These are phyloP conservation scores for Yarrowia sp. DNA, from an alignment of 805 yeast genomes.

Conservation along the genomic window DNA sequence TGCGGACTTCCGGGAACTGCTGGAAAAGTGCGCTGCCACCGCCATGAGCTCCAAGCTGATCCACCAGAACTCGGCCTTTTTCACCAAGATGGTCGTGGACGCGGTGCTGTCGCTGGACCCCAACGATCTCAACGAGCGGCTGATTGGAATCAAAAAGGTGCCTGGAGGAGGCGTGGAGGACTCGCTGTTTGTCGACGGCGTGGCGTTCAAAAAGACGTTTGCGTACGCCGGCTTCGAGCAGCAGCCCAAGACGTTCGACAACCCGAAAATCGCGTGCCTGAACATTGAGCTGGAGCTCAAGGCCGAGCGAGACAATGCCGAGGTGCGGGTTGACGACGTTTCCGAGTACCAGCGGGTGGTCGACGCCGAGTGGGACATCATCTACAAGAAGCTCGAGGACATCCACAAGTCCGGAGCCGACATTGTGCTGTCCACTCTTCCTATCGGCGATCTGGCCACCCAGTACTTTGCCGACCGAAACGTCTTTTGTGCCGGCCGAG, in stretches of 20 bases:
- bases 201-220: constrained; percentile 96
- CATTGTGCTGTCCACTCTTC: constrained; percentile 90
- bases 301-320: constrained; percentile 99
- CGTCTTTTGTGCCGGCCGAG: constrained; percentile 97
- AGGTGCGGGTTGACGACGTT: constrained; percentile 93
- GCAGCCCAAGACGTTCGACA: constrained; percentile 83
- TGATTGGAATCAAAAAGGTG: constrained; percentile 93
- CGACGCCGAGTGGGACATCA: constrained; percentile 99
- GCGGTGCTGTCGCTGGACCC: constrained; percentile 89
- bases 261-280: constrained; percentile 83
- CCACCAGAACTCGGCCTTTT: constrained; percentile 83
- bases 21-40: constrained; percentile 92
- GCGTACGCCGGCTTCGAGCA: constrained; percentile 99
- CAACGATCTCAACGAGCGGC: constrained; percentile 81
- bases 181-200: constrained; percentile 86
- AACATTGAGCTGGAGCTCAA: constrained; percentile 95
- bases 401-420: constrained; percentile 87
- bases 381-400: constrained; percentile 81
- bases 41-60: constrained; percentile 97
- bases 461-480: constrained; percentile 96
- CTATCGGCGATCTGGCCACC: constrained; percentile 98
- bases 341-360: constrained; percentile 94
- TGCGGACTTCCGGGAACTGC: constrained; percentile 70
- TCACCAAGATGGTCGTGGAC: constrained; percentile 96
- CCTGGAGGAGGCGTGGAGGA: constrained; percentile 98